Evolutionary conservation across 331 rosid genomes (phyloP), one percentile per base, ranked within the genome.

Genomic region (Telfairia occidentalis): DNA sequence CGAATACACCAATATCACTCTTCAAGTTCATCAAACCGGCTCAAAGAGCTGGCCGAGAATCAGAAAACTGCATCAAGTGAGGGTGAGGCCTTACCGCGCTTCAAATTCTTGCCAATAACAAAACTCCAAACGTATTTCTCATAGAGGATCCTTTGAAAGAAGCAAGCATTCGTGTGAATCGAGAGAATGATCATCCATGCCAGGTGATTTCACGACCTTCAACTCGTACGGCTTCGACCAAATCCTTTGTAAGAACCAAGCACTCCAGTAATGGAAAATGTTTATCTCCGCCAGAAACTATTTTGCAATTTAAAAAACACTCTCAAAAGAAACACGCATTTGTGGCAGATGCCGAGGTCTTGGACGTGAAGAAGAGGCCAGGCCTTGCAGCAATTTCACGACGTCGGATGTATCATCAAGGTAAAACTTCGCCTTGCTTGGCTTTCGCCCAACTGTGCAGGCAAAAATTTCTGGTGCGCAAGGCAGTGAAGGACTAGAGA

Each of bases 351-450:
- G 85, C 59, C 84, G 82, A 7, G 96, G 97, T 85, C 85, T 92
- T 59, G 96, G 97, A 65, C 73, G 77, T 61, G 99, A 86, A 19
- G 99, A 87, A 58, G 83, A 24, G 8, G 96, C 92, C 48, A 95
- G 96, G 76, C 96, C 89, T 61, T 90, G 85, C 50, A 95, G 99
- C 83, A 95, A 71, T 82, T 81, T 91, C 21, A 88, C 74, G 32
- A 95, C 99, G 29, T 95, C 97, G 3, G 86, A 12, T 48, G 90
- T 45, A 74, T 95, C 99, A 8, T 95, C 97, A 9, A 95, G 99
- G 78, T 88, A 95, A 78, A 90, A 95, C 81, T 87, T 95, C 15
- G 98, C 98, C 86, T 95, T 95, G 87, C 98, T 95, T 7, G 97
- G 98, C 81, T 95, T 95, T 76, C 83, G 81, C 34, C 97, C 98